A percentile compares a stretch with the other conserved stretches of the same genome.
These are phyloP conservation scores for Leptomonas pyrrhocoris DNA, from an alignment of 208 protist genomes.

Conservation along the genomic window DNA sequence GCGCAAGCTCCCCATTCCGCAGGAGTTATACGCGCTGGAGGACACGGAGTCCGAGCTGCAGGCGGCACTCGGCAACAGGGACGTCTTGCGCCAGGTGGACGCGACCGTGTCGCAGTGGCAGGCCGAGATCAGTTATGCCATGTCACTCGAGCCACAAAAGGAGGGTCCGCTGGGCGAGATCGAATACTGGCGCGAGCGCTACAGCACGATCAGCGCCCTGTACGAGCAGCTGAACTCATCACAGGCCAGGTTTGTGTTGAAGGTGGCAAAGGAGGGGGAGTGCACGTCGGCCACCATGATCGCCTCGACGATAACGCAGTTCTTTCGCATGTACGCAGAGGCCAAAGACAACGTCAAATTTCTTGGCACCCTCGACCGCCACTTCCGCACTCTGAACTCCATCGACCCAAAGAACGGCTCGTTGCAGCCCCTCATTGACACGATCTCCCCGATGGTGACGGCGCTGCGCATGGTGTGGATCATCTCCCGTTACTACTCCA, in stretches of 20 bases:
- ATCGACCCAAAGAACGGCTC: constrained; percentile 77
- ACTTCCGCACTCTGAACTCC: constrained; percentile 97
- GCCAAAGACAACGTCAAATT: constrained; percentile 99
- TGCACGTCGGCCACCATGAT: constrained; percentile 91
- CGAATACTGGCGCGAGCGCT: constrained; percentile 97
- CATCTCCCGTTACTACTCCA: constrained; percentile 99
- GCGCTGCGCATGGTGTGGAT: constrained; percentile 99
- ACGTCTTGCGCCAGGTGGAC: constrained; percentile 88
- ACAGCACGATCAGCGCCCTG: constrained; percentile 94
- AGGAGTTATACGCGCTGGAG: constrained; percentile 75
- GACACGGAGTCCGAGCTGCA: constrained; percentile 77
- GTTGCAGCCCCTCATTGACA: constrained; percentile 96
- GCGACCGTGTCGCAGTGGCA: constrained; percentile 90
- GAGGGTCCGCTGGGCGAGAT: constrained; percentile 97
- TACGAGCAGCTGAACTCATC: constrained; percentile 97
- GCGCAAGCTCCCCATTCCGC: constrained; percentile 87
- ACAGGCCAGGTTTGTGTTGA: constrained; percentile 93
- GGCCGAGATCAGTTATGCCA: constrained; percentile 88
- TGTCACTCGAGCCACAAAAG: constrained; percentile 91
- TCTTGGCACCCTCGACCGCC: constrained; percentile 97
- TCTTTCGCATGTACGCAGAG: constrained; percentile 96
- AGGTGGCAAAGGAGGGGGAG: constrained; percentile 89
- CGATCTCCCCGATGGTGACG: constrained; percentile 98
- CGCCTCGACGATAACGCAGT: constrained; percentile 91
- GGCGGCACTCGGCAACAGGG: constrained; percentile 82